Evolutionary conservation across 768 basidiomycete genomes (phyloP).

Genomic region (Sporobolomyces pararoseus): DNA sequence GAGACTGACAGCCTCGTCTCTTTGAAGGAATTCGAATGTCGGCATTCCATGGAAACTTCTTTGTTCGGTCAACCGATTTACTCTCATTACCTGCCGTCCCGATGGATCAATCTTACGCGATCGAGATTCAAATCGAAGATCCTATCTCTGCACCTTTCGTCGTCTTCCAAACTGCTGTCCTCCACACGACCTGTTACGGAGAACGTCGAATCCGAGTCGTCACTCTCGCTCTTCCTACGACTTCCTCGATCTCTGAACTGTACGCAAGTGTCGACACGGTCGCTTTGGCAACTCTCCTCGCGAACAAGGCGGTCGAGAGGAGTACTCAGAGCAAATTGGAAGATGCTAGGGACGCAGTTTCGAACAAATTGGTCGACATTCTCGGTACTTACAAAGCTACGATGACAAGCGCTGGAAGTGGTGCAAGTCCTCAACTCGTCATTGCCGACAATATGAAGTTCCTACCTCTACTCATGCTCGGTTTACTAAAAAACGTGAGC

Average conservation of each 20-base stretch:
- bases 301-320: slow-evolving; percentile 89
- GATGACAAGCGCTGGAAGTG: slow-evolving; percentile 89
- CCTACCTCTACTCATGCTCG: slow-evolving; percentile 83
- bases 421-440: slow-evolving; percentile 88
- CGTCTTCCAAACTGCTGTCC: slow-evolving; percentile 87
- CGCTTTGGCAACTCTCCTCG: slow-evolving; percentile 74
- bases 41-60: slow-evolving; percentile 98
- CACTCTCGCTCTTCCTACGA: slow-evolving; percentile 80
- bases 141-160: slow-evolving; percentile 84
- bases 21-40: slow-evolving; percentile 79
- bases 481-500: slow-evolving; percentile 84
- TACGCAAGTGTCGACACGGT: slow-evolving; percentile 87
- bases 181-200: slow-evolving; percentile 89
- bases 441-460: slow-evolving; percentile 91
- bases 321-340: slow-evolving; percentile 79
- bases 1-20: not conserved
- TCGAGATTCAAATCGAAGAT: slow-evolving; percentile 94
- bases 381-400: slow-evolving; percentile 86
- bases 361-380: slow-evolving; percentile 78
- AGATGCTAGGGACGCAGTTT: slow-evolving; percentile 78
- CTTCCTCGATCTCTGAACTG: slow-evolving; percentile 78
- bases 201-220: slow-evolving; percentile 88
- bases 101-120: slow-evolving; percentile 89
- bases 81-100: slow-evolving; percentile 96
- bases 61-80: slow-evolving; percentile 92